Percentiles rank a stretch among this genome's conserved stretches.
These are phyloP conservation scores for Aspergillus bridgeri DNA, from an alignment of 495 filamentous ascomycete genomes.

Conservation along the genomic window DNA sequence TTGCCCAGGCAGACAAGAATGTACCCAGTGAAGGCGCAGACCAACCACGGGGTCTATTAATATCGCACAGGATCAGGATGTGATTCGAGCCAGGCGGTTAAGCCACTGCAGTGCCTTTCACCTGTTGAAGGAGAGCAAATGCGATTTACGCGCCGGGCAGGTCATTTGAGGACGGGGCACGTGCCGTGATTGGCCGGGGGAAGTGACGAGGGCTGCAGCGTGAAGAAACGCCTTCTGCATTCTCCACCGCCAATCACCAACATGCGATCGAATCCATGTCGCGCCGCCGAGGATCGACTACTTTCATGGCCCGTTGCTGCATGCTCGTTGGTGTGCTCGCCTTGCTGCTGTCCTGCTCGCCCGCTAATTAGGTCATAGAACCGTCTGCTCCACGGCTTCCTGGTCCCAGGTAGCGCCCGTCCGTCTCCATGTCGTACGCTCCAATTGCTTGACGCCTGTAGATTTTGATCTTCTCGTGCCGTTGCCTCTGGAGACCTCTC, in stretches of 20 bases:
- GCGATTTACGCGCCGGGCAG: slow-evolving; percentile 22
- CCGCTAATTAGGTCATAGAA: slow-evolving; percentile 34
- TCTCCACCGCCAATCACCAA: slow-evolving; percentile 13
- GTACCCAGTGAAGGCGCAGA: background rate
- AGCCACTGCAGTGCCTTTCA: background rate
- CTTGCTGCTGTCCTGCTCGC: slow-evolving; percentile 27
- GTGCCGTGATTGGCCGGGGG: slow-evolving; percentile 15
- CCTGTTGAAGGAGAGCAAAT: background rate
- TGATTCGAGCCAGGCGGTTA: slow-evolving; percentile 4
- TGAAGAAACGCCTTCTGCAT: slow-evolving; percentile 26
- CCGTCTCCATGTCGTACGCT: slow-evolving; percentile 25
- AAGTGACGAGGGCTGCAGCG: slow-evolving; percentile 24
- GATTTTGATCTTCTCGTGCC: slow-evolving; percentile 34
- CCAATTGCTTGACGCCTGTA: slow-evolving; percentile 35
- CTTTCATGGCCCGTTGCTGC: slow-evolving; percentile 21
- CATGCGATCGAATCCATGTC: slow-evolving; percentile 6
- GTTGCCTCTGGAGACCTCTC: slow-evolving; percentile 19
- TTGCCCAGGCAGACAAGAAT: background rate
- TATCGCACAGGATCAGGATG: background rate
- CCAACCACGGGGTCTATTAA: background rate
- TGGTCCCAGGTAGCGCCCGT: slow-evolving; percentile 20
- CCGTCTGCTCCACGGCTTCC: slow-evolving; percentile 12
- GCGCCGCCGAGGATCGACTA: slow-evolving; percentile 22
- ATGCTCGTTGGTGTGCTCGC: slow-evolving; percentile 37
- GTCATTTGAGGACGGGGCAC: slow-evolving; percentile 14